Evolutionary conservation across 257 asterid species (phyloP), one percentile per base, ranked within the genome.

Genomic region (Echites panduratus): DNA sequence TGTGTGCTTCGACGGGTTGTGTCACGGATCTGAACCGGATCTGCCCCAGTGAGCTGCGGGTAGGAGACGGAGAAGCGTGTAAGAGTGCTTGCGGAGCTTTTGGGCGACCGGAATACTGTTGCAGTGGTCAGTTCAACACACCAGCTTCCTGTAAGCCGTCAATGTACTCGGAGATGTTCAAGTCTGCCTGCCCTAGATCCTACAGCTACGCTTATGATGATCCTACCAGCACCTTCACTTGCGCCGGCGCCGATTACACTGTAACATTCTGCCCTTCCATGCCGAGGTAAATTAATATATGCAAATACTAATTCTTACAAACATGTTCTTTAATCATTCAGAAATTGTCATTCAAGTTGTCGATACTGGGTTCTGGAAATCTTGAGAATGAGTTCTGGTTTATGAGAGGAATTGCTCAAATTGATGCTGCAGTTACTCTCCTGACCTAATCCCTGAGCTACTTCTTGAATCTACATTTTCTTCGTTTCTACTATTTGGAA

Each of bases 151-250:
- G 98, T 72, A 87, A 83, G 77, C 98, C 98, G 77, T 84, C 98
- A 70, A 88, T 84, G 26, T 93, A 93, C 79, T 87, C 98, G 14
- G 77, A 85, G 82, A 79, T 93, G 96, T 93, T 93, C 59, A 93
- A 93, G 89, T 27, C 83, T 22, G 92, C 84, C 0, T 93, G 97
- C 54, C 98, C 97, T 11, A 86, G 97, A 68, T 90, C 98, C 0
- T 93, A 93, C 11, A 93, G 98, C 87, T 93, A 93, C 73, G 98
- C 98, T 26, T 93, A 93, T 59, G 98, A 93, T 70, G 98, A 93
- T 78, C 97, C 98, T 35, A 93, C 96, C 2, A 93, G 98, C 84
- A 93, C 98, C 47, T 93, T 93, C 80, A 93, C 98, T 13, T 93
- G 98, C 79, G 75, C 95, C 61, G 90, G 88, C 13, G 98, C 98